Base-by-base conservation (phyloP, 768 basidiomycete genomes). In the Infundibulicybe gibba region DNA sequence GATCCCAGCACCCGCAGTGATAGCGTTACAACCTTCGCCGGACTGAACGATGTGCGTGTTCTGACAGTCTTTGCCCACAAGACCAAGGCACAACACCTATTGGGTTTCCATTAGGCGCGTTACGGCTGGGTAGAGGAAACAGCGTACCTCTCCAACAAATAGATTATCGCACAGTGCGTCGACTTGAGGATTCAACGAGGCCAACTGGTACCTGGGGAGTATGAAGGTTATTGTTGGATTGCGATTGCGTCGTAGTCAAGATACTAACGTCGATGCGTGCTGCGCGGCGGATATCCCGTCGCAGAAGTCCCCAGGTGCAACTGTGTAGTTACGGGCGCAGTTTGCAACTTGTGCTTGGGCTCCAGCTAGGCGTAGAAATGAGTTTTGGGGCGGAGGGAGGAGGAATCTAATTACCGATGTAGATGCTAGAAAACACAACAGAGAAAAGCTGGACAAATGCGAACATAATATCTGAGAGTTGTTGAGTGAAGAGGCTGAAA, bases 111-210 rank as follows among this genome's bases (percentile, higher is more conserved):
- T 41, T 12, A 50, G 44, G 33, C 2, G 19, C 14, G 1, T 10
- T 32, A n/a, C 21, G 14, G 40, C 6, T 3, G 16, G 25, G 20
- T 20, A 20, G 10, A 31, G 19, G 25, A n/a, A 25, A 3, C 8
- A 33, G 21, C 10, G 30, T 25, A 75, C 79, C 67, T 80, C 68
- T 45, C 74, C 80, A 10, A 67, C 51, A 14, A 58, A 57, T 38
- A 88, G 71, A 65, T 88, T 81, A 41, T 67, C 63, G 61, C 87
- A 88, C 16, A 54, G 59, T 1, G 75, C 47, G 57, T 83, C 69
- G 55, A 85, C 77, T 49, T 63, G 73, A 5, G 55, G 52, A 61
- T 80, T 81, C 50, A 78, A 75, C 34, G 68, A 47, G 19, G 75
- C 74, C 49, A 87, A 75, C 61, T 87, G 85, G 66, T 71, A 81